A percentile compares a stretch with the other conserved stretches of the same genome.
Evolutionary conservation across 257 asterid species (phyloP).

Genomic region (Buddleja alternifolia): DNA sequence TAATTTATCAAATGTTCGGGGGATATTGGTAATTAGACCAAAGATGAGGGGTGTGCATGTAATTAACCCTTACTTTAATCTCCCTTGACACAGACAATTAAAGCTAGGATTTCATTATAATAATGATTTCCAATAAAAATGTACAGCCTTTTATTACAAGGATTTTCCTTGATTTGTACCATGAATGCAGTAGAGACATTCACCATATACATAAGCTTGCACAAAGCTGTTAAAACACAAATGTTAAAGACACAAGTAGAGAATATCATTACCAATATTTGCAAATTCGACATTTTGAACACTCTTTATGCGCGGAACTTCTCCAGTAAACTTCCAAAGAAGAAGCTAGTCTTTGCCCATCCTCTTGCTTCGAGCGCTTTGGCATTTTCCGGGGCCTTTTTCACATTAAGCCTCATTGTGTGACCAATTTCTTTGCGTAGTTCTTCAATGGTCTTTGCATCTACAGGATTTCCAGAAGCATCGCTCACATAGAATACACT

Average conservation of each 20-base stretch:
- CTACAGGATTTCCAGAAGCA: conserved; percentile 84
- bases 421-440: conserved; percentile 79
- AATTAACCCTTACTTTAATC: no score
- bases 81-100: neutral
- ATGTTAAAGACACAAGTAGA: neutral
- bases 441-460: conserved; percentile 66
- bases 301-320: conserved; percentile 51
- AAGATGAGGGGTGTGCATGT: no score
- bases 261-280: conserved; percentile 10
- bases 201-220: conserved; percentile 25
- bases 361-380: conserved; percentile 62
- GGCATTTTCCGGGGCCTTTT: conserved; percentile 50
- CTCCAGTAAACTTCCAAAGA: conserved; percentile 78
- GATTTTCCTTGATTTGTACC: conserved; percentile 36
- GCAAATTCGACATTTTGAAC: conserved; percentile 24
- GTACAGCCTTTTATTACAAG: conserved; percentile 41
- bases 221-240: conserved; percentile 31
- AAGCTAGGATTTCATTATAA: neutral
- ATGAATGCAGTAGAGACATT: conserved; percentile 33
- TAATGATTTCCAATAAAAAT: conserved; percentile 20
- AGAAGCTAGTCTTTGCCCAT: conserved; percentile 82
- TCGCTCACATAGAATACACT: conserved; percentile 84
- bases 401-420: conserved; percentile 83
- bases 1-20: no score
- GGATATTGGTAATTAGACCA: no score